These are phyloP conservation scores for Gracilaria domingensis DNA, from an alignment of 23 red algal genomes.

Conservation along the genomic window DNA sequence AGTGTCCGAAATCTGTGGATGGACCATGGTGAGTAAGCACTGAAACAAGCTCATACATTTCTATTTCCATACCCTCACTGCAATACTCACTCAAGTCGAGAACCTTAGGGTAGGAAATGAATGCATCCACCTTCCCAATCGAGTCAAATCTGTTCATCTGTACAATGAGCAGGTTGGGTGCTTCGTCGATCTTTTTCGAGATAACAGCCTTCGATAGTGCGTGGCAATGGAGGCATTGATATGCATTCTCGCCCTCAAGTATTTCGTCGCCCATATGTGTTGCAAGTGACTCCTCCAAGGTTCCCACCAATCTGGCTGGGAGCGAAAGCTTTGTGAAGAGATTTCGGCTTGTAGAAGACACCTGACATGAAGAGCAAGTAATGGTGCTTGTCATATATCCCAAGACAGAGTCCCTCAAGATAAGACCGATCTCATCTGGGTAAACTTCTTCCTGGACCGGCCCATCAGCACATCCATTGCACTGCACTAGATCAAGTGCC, in stretches of 20 bases:
- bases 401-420: background rate
- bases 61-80: background rate
- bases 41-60: background rate
- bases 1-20: background rate
- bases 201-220: background rate
- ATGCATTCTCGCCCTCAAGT: background rate
- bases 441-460: background rate
- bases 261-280: background rate
- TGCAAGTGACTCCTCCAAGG: background rate
- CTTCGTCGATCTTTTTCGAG: background rate
- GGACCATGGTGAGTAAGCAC: background rate
- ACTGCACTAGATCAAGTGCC: background rate
- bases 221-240: background rate
- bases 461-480: background rate
- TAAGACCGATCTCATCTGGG: background rate
- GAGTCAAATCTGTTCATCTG: conserved; percentile 10
- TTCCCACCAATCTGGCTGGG: background rate
- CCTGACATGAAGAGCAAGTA: background rate
- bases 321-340: conserved; percentile 14
- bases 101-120: background rate
- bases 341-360: background rate
- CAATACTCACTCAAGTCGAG: background rate
- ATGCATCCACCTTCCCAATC: background rate
- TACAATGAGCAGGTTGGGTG: background rate
- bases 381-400: background rate